These are phyloP conservation scores for Hibiscus mutabilis DNA, from an alignment of 345 rosid genomes.

Conservation along the genomic window DNA sequence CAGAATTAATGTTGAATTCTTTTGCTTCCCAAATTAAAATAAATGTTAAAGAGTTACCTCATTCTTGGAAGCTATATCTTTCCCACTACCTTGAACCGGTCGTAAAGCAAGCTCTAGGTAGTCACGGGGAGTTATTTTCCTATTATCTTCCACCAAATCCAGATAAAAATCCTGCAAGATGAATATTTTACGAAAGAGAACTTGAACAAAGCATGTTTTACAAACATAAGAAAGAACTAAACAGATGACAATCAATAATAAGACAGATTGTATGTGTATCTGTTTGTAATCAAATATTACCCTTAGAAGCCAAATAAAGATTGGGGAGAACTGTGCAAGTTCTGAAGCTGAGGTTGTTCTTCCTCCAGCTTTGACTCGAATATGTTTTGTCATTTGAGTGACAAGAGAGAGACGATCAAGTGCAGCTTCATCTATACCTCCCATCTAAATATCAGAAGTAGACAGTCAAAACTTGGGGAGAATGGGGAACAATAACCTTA, in stretches of 20 bases:
- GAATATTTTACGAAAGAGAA: neutral
- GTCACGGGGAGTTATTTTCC: conserved; percentile 85
- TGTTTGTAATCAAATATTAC: conserved; percentile 29
- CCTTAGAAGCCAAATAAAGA: conserved; percentile 97
- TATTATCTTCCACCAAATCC: conserved; percentile 77
- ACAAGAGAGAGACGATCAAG: conserved; percentile 96
- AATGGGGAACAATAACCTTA: neutral
- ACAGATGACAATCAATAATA: neutral
- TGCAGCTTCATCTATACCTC: conserved; percentile 95
- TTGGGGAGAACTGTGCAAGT: conserved; percentile 88
- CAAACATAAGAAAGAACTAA: neutral
- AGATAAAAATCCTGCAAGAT: conserved; percentile 79
- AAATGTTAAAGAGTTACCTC: conserved; percentile 49
- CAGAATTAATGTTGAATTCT: neutral
- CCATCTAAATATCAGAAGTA: conserved; percentile 51
- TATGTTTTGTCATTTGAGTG: conserved; percentile 96
- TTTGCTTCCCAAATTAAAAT: conserved; percentile 4
- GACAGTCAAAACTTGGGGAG: neutral
- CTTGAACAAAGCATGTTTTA: neutral
- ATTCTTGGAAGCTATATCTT: conserved; percentile 78
- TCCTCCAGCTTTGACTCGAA: conserved; percentile 91
- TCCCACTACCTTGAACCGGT: conserved; percentile 74
- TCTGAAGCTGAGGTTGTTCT: conserved; percentile 61
- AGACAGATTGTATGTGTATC: neutral
- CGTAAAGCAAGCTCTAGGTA: conserved; percentile 88